phyloP scores from a whole-genome alignment of 805 yeast species.

The Kockiozyma suomiensis region DNA sequence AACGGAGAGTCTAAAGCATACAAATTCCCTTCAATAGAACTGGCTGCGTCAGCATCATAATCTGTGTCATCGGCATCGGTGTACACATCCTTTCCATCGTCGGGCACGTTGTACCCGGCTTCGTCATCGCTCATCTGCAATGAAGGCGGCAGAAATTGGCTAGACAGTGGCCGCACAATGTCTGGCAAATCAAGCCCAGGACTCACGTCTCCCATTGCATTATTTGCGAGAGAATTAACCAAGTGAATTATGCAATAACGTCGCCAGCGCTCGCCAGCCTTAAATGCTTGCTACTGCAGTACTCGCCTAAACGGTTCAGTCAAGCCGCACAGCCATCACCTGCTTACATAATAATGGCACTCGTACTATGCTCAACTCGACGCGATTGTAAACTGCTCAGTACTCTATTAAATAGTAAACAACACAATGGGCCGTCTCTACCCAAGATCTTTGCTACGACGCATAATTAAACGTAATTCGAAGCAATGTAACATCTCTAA shows the following conservation, averaged over 20 bases:
- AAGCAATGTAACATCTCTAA: conserved; percentile 8
- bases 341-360: background rate
- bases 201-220: conserved; percentile 18
- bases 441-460: conserved; percentile 26
- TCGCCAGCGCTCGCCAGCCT: too few species aligned
- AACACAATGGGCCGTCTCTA: conserved; percentile 21
- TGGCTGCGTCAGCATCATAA: background rate
- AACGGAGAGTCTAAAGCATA: background rate
- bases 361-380: background rate
- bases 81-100: background rate
- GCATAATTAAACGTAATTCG: conserved; percentile 11
- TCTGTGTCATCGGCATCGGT: background rate
- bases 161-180: conserved; percentile 18
- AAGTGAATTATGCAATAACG: too few species aligned
- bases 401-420: too few species aligned
- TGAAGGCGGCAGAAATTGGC: conserved; percentile 20
- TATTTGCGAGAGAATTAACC: background rate
- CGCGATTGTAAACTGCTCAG: background rate
- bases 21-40: background rate
- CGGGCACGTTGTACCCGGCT: background rate
- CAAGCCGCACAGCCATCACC: background rate
- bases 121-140: background rate
- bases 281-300: too few species aligned
- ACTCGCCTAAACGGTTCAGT: background rate
- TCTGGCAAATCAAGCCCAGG: conserved; percentile 27